phyloP scores from a whole-genome alignment of 106 monocot genomes.

The Acanthochlamys bracteata region DNA sequence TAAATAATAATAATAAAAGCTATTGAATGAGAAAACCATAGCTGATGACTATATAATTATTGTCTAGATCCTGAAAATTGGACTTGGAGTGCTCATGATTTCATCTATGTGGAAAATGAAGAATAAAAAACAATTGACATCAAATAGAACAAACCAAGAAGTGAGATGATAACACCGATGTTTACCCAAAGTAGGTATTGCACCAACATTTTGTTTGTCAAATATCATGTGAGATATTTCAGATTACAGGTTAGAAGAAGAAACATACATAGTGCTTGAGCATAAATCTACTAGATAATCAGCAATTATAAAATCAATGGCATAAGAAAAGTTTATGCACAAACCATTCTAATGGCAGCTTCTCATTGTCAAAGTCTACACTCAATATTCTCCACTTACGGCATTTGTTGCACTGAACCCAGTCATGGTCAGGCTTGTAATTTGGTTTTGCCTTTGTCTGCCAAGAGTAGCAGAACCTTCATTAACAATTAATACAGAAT shows the following conservation, averaged over 20 bases:
- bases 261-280: not conserved
- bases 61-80: too few relatives aligned
- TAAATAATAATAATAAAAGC: too few relatives aligned
- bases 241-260: not conserved
- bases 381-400: conserved; percentile 65
- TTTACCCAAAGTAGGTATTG: not conserved
- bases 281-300: not conserved
- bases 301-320: too few relatives aligned
- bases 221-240: not conserved
- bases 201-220: not conserved
- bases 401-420: conserved; percentile 85
- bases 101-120: too few relatives aligned
- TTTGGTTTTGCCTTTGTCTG: conserved; percentile 23
- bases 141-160: too few relatives aligned
- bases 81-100: too few relatives aligned
- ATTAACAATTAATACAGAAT: not conserved
- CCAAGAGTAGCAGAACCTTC: not conserved
- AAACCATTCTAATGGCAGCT: conserved; percentile 52
- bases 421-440: conserved; percentile 47
- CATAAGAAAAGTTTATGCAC: conserved; percentile 4
- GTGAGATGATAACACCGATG: not conserved
- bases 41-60: too few relatives aligned
- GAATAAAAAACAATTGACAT: too few relatives aligned
- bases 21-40: too few relatives aligned
- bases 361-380: conserved; percentile 21